Evolutionary conservation across 2,329 filamentous ascomycete species (phyloP).

Genomic region (Xylaria sp.): DNA sequence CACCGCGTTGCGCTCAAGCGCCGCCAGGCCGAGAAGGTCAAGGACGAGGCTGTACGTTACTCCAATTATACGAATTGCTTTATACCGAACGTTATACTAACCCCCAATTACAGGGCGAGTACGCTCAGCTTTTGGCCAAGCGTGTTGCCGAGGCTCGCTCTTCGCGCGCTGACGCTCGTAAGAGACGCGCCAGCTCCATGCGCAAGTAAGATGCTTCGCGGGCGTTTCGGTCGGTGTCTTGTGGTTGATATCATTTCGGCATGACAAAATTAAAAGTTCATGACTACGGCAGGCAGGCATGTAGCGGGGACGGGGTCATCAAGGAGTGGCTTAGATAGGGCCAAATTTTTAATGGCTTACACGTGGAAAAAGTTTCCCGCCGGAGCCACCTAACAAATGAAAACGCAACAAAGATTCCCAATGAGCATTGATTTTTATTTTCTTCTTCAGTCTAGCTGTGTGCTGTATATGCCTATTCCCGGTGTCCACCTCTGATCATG

Average conservation of each 20-base stretch:
- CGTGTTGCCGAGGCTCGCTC: conserved; percentile 95
- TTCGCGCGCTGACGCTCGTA: conserved; percentile 87
- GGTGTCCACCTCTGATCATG: background rate
- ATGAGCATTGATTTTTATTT: background rate
- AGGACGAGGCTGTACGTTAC: conserved; percentile 91
- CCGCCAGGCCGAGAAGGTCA: conserved; percentile 91
- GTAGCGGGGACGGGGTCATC: conserved; percentile 20
- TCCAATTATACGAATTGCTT: background rate
- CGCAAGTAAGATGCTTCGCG: conserved; percentile 62
- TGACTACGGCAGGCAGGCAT: conserved; percentile 23
- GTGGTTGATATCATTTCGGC: conserved; percentile 35
- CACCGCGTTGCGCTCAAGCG: conserved; percentile 98
- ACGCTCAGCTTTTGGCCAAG: conserved; percentile 92
- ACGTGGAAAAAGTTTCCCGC: conserved; percentile 26
- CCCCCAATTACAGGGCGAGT: conserved; percentile 71
- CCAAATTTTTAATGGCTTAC: conserved; percentile 18
- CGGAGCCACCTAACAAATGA: conserved; percentile 27
- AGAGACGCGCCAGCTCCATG: conserved; percentile 95
- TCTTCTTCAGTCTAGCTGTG: background rate
- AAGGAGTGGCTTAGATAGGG: conserved; percentile 28
- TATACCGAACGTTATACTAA: conserved; percentile 32
- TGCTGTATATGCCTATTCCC: too few species aligned
- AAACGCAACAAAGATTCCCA: conserved; percentile 29
- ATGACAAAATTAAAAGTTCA: conserved; percentile 25
- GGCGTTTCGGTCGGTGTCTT: conserved; percentile 35